These are phyloP conservation scores for Helminthosporium solani DNA, from an alignment of 2,329 filamentous ascomycete genomes.

Conservation along the genomic window DNA sequence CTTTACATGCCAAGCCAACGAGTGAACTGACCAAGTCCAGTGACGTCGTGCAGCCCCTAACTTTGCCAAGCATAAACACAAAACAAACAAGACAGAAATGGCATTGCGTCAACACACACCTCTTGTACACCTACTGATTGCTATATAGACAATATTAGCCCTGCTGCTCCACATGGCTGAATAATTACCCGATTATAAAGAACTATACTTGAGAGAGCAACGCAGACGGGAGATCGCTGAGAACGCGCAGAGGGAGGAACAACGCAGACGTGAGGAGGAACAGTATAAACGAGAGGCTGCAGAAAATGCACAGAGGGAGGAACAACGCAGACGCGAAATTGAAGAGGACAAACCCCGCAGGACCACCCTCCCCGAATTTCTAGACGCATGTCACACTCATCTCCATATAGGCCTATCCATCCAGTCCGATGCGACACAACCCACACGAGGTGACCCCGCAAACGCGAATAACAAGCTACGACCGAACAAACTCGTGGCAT, in stretches of 20 bases:
- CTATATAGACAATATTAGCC: no score
- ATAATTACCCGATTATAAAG: constrained; percentile 10
- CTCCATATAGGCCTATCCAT: constrained; percentile 11
- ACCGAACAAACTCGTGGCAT: constrained; percentile 12
- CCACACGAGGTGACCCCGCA: constrained; percentile 17
- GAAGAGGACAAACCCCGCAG: constrained; percentile 6
- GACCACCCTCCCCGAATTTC: constrained; percentile 12
- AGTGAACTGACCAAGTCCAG: no score
- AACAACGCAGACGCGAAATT: constrained; percentile 6
- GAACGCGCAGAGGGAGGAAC: background rate
- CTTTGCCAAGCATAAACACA: no score
- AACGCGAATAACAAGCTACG: constrained; percentile 23
- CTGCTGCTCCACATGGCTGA: no score
- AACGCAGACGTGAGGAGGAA: background rate
- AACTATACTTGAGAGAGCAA: constrained; percentile 9
- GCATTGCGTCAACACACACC: no score
- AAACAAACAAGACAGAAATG: no score
- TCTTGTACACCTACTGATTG: no score
- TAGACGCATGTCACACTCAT: constrained; percentile 12
- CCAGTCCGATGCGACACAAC: constrained; percentile 14
- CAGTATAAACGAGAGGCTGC: background rate
- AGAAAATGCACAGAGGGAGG: no score
- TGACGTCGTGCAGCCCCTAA: no score
- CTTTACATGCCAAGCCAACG: no score
- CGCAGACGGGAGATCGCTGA: constrained; percentile 8